Evolutionary conservation across 2,329 filamentous ascomycete species (phyloP).

Genomic region (Cladosporium sp.): DNA sequence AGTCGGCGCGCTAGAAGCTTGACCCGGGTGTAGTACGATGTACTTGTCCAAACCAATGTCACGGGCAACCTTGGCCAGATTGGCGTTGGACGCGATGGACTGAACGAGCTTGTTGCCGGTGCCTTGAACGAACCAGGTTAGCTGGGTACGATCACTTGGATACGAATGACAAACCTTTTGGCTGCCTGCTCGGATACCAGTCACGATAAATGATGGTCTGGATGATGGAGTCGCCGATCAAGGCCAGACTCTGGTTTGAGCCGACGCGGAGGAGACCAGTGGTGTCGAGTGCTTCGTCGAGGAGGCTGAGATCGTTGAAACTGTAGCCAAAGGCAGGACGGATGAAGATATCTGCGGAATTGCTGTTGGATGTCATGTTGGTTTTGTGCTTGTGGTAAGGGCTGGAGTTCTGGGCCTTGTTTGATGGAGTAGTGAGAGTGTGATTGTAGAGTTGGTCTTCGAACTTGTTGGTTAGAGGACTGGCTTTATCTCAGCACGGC

Average conservation of each 20-base stretch:
- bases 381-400: too few relatives aligned
- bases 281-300: constrained; percentile 4
- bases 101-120: constrained; percentile 5
- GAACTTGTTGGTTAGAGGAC: too few relatives aligned
- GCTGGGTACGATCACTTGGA: neutral
- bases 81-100: constrained; percentile 6
- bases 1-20: neutral
- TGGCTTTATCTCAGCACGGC: too few relatives aligned
- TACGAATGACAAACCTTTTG: constrained; percentile 10
- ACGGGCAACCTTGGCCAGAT: neutral
- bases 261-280: constrained; percentile 8
- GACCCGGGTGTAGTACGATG: neutral
- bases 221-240: constrained; percentile 17
- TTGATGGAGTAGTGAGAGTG: too few relatives aligned
- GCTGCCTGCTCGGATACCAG: constrained; percentile 15
- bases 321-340: neutral
- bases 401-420: too few relatives aligned
- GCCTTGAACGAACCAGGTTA: neutral
- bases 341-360: neutral
- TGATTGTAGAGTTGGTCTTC: too few relatives aligned
- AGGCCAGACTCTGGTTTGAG: constrained; percentile 18
- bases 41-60: neutral
- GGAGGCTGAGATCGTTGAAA: neutral
- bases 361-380: too few relatives aligned
- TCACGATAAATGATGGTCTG: constrained; percentile 14